A percentile compares a stretch with the other conserved stretches of the same genome.
These are phyloP conservation scores for Hyphodiscus sp. DNA, from an alignment of 2,329 filamentous ascomycete genomes.

Conservation along the genomic window DNA sequence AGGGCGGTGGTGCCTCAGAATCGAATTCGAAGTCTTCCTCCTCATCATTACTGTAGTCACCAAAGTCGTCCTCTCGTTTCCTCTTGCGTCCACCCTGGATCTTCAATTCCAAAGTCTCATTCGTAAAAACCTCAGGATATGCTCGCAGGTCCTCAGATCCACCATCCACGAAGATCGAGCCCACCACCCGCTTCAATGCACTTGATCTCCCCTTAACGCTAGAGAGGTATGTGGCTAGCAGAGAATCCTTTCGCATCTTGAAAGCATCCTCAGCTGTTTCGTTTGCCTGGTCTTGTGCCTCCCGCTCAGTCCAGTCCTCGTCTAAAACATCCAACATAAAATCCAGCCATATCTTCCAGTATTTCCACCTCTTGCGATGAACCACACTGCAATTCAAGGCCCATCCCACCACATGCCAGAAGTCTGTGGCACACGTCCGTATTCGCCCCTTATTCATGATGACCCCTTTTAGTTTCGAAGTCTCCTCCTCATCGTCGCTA, in stretches of 20 bases:
- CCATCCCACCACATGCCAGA: slow-evolving; percentile 89
- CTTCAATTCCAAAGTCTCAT: slow-evolving; percentile 49
- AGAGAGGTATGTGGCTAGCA: slow-evolving; percentile 48
- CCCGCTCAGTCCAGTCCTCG: slow-evolving; percentile 57
- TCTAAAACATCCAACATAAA: slow-evolving; percentile 75
- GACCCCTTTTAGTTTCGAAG: slow-evolving; percentile 47
- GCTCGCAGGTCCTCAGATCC: slow-evolving; percentile 43
- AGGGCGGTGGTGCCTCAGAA: background rate
- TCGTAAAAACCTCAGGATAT: slow-evolving; percentile 61
- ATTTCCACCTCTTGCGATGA: slow-evolving; percentile 68
- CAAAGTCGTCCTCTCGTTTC: slow-evolving; percentile 34
- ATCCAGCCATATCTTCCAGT: slow-evolving; percentile 75
- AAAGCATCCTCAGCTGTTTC: slow-evolving; percentile 19
- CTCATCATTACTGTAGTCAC: slow-evolving; percentile 42
- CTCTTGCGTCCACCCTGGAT: slow-evolving; percentile 41
- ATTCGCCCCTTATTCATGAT: slow-evolving; percentile 61
- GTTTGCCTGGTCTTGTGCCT: slow-evolving; percentile 40
- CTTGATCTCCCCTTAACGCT: slow-evolving; percentile 38
- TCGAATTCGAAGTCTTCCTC: slow-evolving; percentile 30
- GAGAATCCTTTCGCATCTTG: slow-evolving; percentile 41
- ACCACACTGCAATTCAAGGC: slow-evolving; percentile 80
- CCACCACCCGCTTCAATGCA: slow-evolving; percentile 45
- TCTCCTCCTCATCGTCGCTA: slow-evolving; percentile 35
- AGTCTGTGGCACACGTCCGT: slow-evolving; percentile 73
- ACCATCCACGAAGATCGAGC: slow-evolving; percentile 63